phyloP scores from a whole-genome alignment of 306 rosid species.

The Trifolium dubium region DNA sequence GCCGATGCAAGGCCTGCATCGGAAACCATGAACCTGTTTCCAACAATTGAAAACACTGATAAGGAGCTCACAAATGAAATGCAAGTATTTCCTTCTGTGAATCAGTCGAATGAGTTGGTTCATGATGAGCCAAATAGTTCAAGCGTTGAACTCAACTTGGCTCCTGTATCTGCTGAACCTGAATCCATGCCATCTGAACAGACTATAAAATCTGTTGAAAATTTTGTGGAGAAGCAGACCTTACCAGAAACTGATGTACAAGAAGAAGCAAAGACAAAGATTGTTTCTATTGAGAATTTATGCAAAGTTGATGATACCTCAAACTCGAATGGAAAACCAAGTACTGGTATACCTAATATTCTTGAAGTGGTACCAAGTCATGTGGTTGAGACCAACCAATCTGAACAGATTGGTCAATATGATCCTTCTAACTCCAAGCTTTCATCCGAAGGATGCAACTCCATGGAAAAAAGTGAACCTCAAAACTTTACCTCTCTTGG shows the following conservation, averaged over 20 bases:
- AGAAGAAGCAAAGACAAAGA: constrained; percentile 16
- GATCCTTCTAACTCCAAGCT: constrained; percentile 19
- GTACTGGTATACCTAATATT: constrained; percentile 5
- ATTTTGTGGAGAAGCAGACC: constrained; percentile 41
- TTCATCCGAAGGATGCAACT: constrained; percentile 37
- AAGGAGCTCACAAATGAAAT: constrained; percentile 39
- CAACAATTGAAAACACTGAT: constrained; percentile 30
- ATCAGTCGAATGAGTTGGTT: constrained; percentile 43
- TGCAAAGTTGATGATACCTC: constrained; percentile 13
- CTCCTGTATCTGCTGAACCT: constrained; percentile 45
- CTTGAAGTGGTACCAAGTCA: constrained; percentile 14
- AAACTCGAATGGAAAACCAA: constrained; percentile 24
- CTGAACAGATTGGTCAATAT: constrained; percentile 28
- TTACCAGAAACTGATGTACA: constrained; percentile 26
- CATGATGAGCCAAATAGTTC: constrained; percentile 38
- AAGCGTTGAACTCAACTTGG: constrained; percentile 47
- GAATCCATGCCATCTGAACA: constrained; percentile 37
- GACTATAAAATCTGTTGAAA: constrained; percentile 33
- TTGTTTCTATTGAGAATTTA: constrained; percentile 32
- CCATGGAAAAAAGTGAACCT: constrained; percentile 33
- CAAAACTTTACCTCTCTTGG: constrained; percentile 42
- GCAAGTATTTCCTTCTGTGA: constrained; percentile 35
- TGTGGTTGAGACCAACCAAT: constrained; percentile 22
- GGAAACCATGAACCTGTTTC: constrained; percentile 38
- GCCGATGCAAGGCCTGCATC: constrained; percentile 41